These are phyloP conservation scores for Phytomonas sp. DNA, from an alignment of 208 protist genomes.

Conservation along the genomic window DNA sequence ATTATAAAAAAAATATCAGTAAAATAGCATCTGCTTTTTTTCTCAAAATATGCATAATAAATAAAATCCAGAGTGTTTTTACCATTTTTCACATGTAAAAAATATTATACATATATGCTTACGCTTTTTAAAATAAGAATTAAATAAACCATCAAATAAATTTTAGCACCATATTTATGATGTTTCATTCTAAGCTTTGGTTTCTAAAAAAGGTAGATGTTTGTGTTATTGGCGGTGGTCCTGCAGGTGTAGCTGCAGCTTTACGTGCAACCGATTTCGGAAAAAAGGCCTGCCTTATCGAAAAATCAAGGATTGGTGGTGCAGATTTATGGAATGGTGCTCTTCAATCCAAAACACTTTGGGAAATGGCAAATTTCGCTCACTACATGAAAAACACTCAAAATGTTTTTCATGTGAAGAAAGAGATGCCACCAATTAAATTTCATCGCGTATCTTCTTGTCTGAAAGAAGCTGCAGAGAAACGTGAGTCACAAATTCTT, in stretches of 20 bases:
- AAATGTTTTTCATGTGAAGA: slow-evolving; percentile 24
- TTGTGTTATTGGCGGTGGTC: slow-evolving; percentile 82
- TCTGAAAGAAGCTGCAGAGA: slow-evolving; percentile 47
- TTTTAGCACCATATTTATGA: slow-evolving; percentile 4
- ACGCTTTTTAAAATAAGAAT: background rate
- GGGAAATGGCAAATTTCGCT: slow-evolving; percentile 87
- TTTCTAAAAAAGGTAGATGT: slow-evolving; percentile 63
- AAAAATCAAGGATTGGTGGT: slow-evolving; percentile 66
- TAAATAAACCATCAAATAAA: background rate
- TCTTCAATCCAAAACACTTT: slow-evolving; percentile 85
- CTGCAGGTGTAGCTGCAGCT: slow-evolving; percentile 74
- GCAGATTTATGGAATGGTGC: slow-evolving; percentile 88
- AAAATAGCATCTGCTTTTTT: background rate
- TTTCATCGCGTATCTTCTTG: slow-evolving; percentile 51
- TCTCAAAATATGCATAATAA: background rate
- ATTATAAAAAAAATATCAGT: slow-evolving; percentile 3
- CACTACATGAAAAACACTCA: slow-evolving; percentile 35
- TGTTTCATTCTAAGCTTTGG: slow-evolving; percentile 5
- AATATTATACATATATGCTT: slow-evolving; percentile 7
- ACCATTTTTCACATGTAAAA: slow-evolving; percentile 16
- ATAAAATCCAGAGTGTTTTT: slow-evolving; percentile 11
- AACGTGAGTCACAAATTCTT: slow-evolving; percentile 59
- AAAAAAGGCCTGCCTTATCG: slow-evolving; percentile 76
- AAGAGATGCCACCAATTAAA: slow-evolving; percentile 44
- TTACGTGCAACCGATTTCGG: slow-evolving; percentile 67